Percentiles rank a stretch among this genome's conserved stretches.
Conservation (phyloP, 768 basidiomycete genomes). For the Amanita muscaria region DNA sequence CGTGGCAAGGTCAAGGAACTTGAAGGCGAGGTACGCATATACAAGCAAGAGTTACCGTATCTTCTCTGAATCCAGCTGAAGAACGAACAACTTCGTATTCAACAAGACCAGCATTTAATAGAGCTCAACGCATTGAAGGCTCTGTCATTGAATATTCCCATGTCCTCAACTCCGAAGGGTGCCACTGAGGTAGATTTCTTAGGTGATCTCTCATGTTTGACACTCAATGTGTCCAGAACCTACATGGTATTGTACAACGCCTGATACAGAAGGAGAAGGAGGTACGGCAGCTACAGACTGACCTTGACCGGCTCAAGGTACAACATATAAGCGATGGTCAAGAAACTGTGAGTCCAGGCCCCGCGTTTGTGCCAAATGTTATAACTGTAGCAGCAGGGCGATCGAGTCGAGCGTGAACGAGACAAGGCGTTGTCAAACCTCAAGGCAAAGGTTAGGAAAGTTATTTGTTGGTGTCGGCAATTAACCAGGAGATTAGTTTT, state of each 20-base stretch:
- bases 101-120: slow-evolving; percentile 54
- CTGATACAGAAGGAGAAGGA: slow-evolving; percentile 82
- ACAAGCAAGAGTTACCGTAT: not conserved
- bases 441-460: slow-evolving; percentile 52
- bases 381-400: slow-evolving; percentile 37
- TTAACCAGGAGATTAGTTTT: slow-evolving; percentile 30
- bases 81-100: slow-evolving; percentile 33
- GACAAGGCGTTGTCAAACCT: slow-evolving; percentile 59
- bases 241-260: slow-evolving; percentile 70
- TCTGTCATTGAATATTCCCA: slow-evolving; percentile 29
- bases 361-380: not conserved
- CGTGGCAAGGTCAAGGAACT: slow-evolving; percentile 54
- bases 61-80: not conserved
- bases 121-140: slow-evolving; percentile 60
- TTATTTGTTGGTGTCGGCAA: not conserved
- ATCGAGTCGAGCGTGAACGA: slow-evolving; percentile 66
- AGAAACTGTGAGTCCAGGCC: slow-evolving; percentile 43
- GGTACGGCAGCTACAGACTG: slow-evolving; percentile 62
- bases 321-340: slow-evolving; percentile 47
- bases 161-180: slow-evolving; percentile 34
- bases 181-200: slow-evolving; percentile 43
- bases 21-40: slow-evolving; percentile 45
- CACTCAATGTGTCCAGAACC: slow-evolving; percentile 21
- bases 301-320: slow-evolving; percentile 54
- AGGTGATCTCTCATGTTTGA: too few species aligned